Evolutionary conservation across 1,139 yeast genomes (phyloP).

Genomic region (Suhomyces ambrosiae): DNA sequence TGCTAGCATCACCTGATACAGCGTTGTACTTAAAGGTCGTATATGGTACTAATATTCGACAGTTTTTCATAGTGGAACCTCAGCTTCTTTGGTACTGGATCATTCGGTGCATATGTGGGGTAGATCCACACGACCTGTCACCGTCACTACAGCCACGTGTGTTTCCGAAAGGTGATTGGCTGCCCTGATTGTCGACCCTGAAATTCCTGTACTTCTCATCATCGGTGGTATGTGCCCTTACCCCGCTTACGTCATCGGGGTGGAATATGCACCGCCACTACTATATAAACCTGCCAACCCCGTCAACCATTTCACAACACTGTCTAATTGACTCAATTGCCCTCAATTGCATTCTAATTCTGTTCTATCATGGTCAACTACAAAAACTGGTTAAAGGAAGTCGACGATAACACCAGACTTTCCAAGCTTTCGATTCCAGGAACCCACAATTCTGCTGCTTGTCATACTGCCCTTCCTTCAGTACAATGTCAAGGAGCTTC

Average conservation of each 20-base stretch:
- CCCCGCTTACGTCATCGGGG: neutral
- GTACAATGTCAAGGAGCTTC: slow-evolving; percentile 76
- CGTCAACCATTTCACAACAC: too few relatives aligned
- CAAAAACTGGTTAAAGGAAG: slow-evolving; percentile 55
- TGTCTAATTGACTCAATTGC: too few relatives aligned
- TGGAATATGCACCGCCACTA: slow-evolving; percentile 4
- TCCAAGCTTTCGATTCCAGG: slow-evolving; percentile 71
- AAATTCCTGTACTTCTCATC: neutral
- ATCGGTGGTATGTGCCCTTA: neutral
- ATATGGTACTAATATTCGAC: too few relatives aligned
- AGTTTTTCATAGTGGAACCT: too few relatives aligned
- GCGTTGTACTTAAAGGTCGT: too few relatives aligned
- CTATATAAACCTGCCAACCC: too few relatives aligned
- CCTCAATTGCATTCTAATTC: neutral
- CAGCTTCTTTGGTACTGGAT: too few relatives aligned
- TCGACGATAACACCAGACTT: slow-evolving; percentile 54
- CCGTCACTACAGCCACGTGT: too few relatives aligned
- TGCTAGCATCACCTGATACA: too few relatives aligned
- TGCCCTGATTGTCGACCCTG: neutral
- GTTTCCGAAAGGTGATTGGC: too few relatives aligned
- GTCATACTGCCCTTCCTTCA: slow-evolving; percentile 72
- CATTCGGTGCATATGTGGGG: slow-evolving; percentile 1
- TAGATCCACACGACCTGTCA: too few relatives aligned
- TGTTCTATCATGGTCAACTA: slow-evolving; percentile 40
- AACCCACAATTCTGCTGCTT: slow-evolving; percentile 80